Percentiles rank a stretch among this genome's conserved stretches.
phyloP scores from a whole-genome alignment of 73 alveolate genomes.

The Paramecium biaurelia region DNA sequence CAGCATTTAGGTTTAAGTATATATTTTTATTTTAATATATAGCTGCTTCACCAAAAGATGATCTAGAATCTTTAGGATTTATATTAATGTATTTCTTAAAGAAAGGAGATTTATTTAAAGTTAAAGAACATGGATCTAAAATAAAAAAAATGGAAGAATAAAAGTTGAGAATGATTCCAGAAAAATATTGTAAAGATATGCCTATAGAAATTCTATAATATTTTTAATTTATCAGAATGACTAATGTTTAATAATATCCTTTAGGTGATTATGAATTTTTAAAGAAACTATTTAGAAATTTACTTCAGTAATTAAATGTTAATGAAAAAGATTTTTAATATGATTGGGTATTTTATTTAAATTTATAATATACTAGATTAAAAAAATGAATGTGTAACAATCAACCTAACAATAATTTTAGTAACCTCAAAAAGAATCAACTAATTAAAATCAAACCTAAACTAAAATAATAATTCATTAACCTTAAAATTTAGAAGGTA shows the following conservation, averaged over 20 bases:
- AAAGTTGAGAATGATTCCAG: slow-evolving; percentile 58
- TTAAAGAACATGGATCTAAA: slow-evolving; percentile 33
- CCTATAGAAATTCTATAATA: slow-evolving; percentile 51
- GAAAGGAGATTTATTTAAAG: slow-evolving; percentile 50
- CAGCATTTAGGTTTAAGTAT: slow-evolving; percentile 58
- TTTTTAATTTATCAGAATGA: slow-evolving; percentile 48
- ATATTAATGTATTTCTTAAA: slow-evolving; percentile 44
- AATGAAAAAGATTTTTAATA: slow-evolving; percentile 53
- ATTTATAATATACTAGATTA: not conserved
- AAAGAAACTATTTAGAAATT: slow-evolving; percentile 49
- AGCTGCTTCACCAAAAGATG: slow-evolving; percentile 65
- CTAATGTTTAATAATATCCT: slow-evolving; percentile 17
- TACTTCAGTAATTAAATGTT: slow-evolving; percentile 28
- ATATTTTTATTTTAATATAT: not conserved
- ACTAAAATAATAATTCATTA: not conserved
- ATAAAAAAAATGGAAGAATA: slow-evolving; percentile 55
- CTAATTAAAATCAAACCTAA: not conserved
- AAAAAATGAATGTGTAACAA: not conserved
- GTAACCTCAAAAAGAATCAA: not conserved
- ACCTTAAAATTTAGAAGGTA: slow-evolving; percentile 26
- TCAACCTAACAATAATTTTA: not conserved
- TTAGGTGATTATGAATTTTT: slow-evolving; percentile 53
- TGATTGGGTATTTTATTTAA: slow-evolving; percentile 57
- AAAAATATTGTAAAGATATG: slow-evolving; percentile 50
- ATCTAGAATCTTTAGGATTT: slow-evolving; percentile 56